phyloP scores from a whole-genome alignment of 441 rosid species.

The Adansonia gregorii region DNA sequence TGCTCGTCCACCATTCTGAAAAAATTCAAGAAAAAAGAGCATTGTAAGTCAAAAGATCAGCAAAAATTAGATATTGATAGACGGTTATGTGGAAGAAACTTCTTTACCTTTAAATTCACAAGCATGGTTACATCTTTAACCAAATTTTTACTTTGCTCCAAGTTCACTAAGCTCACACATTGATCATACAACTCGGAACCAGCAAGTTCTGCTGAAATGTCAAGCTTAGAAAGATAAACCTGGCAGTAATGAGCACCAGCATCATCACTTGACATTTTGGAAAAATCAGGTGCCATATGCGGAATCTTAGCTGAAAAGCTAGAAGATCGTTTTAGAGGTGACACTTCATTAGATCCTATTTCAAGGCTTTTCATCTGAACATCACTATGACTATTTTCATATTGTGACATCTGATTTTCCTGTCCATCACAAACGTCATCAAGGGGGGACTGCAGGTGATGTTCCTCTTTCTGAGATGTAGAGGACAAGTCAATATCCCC shows the following conservation, averaged over 20 bases:
- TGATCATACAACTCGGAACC: conserved; percentile 60
- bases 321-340: conserved; percentile 50
- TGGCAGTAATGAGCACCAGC: conserved; percentile 24
- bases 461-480: conserved; percentile 64
- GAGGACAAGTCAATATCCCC: conserved; percentile 71
- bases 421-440: conserved; percentile 56
- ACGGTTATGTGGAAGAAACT: conserved; percentile 5
- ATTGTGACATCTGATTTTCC: conserved; percentile 43
- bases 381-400: conserved; percentile 32
- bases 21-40: not conserved
- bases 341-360: conserved; percentile 32
- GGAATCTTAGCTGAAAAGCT: conserved; percentile 40
- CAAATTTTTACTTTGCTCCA: conserved; percentile 40
- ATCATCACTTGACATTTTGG: conserved; percentile 39
- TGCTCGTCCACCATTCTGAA: conserved; percentile 77
- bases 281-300: conserved; percentile 40
- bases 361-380: conserved; percentile 13
- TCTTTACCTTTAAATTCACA: conserved; percentile 68
- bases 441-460: conserved; percentile 47
- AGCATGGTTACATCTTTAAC: conserved; percentile 51
- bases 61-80: not conserved
- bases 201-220: conserved; percentile 80
- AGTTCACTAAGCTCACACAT: conserved; percentile 48
- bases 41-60: conserved; percentile 26
- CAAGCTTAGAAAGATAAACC: conserved; percentile 59